Base-by-base conservation (phyloP, 306 rosid genomes). In the Pterocarpus santalinus region DNA sequence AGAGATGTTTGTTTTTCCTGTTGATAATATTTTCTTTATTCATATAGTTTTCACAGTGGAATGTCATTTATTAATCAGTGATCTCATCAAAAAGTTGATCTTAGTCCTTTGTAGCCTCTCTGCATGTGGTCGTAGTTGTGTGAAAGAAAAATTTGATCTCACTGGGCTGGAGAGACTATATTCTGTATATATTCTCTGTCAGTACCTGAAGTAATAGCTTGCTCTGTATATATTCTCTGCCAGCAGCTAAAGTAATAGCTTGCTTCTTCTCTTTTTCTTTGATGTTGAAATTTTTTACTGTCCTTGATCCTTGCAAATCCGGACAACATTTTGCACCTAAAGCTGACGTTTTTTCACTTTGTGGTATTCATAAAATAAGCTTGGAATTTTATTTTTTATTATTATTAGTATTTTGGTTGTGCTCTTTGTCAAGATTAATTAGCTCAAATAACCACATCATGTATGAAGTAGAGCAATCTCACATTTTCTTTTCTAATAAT, bases 401-500 rank as follows among this genome's bases (percentile, higher is more conserved):
- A 22, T 22, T 46, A 8, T 9, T 5, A 2, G 12, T 46, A 46
- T 46, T 51, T 9, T 51, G 22, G 1, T 52, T 62, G 22, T 38
- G 34, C n/a, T 51, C 35, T 28, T 60, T 65, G 5, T 32, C 57
- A 14, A 73, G 36, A 52, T 38, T 47, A 16, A 47, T 67, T 65
- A 8, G 70, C 68, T 71, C 8, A 70, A 68, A 14, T 56, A 55
- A 65, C 49, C 14, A 8, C 32, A 16, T 43, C 16, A 12, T 17
- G 32, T 75, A 9, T 17, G 76, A 43, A 46, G 22, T 33, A 3
- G 46, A n/a, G 34, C 4, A 15, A n/a, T 32, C 30, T 30, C 44
- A 7, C 46, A n/a, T 53, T n/a, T 76, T 76, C 8, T 73, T 68
- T 73, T 46, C n/a, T 61, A n/a, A 28, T 32, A 2, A 15, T 69